Percentiles rank a stretch among this genome's conserved stretches.
These are phyloP conservation scores for Lactarius trivialis DNA, from an alignment of 768 basidiomycete species.

Conservation along the genomic window DNA sequence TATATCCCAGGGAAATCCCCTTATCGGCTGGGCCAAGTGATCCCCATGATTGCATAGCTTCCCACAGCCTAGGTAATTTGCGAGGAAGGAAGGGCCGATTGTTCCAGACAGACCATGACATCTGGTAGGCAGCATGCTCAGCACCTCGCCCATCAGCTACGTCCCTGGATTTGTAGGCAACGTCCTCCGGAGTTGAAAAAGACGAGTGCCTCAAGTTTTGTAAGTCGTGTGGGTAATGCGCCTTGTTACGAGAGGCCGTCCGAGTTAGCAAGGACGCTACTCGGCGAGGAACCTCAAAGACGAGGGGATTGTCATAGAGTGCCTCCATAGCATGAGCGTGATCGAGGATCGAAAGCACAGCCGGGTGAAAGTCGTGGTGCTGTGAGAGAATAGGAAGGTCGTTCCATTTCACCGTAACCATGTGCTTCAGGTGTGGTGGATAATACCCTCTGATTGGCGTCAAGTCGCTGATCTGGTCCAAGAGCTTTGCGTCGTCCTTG, in stretches of 20 bases:
- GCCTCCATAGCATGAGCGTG: neutral
- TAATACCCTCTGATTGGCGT: neutral
- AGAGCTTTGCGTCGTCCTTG: neutral
- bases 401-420: neutral
- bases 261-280: neutral
- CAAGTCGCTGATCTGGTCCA: neutral
- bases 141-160: neutral
- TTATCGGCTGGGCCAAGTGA: neutral
- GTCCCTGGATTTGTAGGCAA: neutral
- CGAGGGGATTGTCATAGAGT: neutral
- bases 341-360: neutral
- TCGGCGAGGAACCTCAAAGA: neutral
- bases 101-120: slow-evolving; percentile 1
- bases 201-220: neutral
- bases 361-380: neutral
- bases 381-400: neutral
- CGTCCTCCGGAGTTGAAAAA: neutral
- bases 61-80: neutral
- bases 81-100: neutral
- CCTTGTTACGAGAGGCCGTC: neutral
- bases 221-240: slow-evolving; percentile 6
- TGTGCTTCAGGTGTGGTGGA: neutral
- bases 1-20: neutral
- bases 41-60: neutral
- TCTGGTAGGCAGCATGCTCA: neutral